Base-by-base conservation (phyloP, 2,329 filamentous ascomycete genomes). In the Periconia macrospinosa region DNA sequence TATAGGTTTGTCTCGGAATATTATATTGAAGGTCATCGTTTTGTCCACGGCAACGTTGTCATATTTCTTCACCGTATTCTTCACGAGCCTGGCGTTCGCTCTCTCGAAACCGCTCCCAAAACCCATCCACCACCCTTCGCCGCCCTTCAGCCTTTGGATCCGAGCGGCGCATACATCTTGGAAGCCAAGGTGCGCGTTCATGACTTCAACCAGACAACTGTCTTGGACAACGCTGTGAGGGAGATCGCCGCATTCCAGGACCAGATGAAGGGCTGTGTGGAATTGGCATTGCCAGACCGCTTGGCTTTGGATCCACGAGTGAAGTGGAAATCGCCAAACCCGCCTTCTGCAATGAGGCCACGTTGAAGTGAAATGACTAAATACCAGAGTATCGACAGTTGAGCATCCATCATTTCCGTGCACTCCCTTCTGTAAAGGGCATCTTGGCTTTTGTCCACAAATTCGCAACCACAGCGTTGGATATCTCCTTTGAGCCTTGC, bases 221-320 rank as follows among this genome's bases (percentile, higher is more conserved):
- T 84, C 17, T 76, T 84, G 60, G 81, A 81, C 48, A 72, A 73
- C 27, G 85, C 81, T 1, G 80, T 80, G 23, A 75, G 79, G 54
- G 83, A 86, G 64, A 65, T 88, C 41, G 73, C 82, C 59, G 74
- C 68, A 1, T 77, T 87, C 58, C 82, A 81, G 61, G 78, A 81
- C 51, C 75, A 78, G 53, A 75, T 87, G 70, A 83, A 80, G 60
- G 80, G 80, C 5, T 81, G 80, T 15, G 79, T 87, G 19, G 81
- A 83, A 48, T 65, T 88, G 60, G 76, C 79, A 45, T 77, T 81
- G 44, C 83, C 81, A 1, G 83, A 87, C 68, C 76, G 85, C 47
- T 69, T 87, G 47, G 75, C 81, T 23, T 71, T 87, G 57, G 84
- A 87, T 65, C 84, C 84, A 2, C 77, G 84, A 52, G 81, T 85